A percentile compares a stretch with the other conserved stretches of the same genome.
Conservation (phyloP, 2,329 filamentous ascomycete genomes). For the Fusarium brevicatenulatum region DNA sequence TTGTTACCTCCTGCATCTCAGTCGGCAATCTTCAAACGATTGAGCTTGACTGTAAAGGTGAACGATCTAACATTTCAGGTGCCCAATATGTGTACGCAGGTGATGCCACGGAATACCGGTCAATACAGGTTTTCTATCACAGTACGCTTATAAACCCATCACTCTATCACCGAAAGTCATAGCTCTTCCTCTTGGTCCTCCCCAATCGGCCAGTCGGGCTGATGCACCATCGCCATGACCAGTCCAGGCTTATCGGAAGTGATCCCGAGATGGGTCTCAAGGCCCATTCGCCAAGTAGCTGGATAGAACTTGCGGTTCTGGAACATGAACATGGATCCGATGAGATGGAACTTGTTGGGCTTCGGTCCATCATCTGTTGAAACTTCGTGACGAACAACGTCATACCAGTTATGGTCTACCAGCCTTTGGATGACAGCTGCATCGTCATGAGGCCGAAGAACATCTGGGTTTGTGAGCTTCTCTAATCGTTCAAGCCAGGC, state of each 20-base stretch:
- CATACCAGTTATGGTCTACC: constrained; percentile 26
- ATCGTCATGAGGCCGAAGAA: constrained; percentile 9
- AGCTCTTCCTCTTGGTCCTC: constrained; percentile 8
- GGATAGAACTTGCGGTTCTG: constrained; percentile 4
- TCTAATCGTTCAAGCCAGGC: constrained; percentile 11
- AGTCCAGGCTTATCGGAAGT: constrained; percentile 11
- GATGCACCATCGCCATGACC: constrained; percentile 18
- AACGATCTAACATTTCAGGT: neutral
- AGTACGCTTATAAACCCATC: neutral
- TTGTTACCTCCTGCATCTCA: neutral
- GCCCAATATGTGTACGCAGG: no score
- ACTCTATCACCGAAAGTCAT: neutral
- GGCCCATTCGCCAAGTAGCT: constrained; percentile 12
- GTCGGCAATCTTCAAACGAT: neutral
- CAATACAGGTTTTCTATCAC: neutral
- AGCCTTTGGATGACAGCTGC: constrained; percentile 26
- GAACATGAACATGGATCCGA: constrained; percentile 29
- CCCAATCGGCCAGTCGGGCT: constrained; percentile 13
- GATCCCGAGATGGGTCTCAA: constrained; percentile 28
- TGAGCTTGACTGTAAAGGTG: neutral
- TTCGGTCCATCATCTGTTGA: constrained; percentile 3
- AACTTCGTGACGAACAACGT: constrained; percentile 25
- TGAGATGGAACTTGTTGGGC: constrained; percentile 24
- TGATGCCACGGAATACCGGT: neutral
- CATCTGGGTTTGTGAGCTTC: constrained; percentile 2